Evolutionary conservation across 2,329 filamentous ascomycete genomes (phyloP).

Genomic region (Leptosphaerulina australis): DNA sequence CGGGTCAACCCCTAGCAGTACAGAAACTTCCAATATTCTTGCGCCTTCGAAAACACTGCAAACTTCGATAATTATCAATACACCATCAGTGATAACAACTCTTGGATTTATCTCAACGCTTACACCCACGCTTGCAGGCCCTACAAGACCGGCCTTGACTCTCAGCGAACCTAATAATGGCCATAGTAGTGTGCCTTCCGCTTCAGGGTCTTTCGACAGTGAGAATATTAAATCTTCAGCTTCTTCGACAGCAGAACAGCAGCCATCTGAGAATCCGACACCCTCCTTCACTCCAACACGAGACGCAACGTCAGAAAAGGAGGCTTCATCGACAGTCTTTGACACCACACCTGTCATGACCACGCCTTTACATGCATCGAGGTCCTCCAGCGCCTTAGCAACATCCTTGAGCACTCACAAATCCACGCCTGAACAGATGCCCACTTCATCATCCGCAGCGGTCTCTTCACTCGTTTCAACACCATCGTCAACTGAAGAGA

Average conservation of each 20-base stretch:
- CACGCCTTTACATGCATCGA: background rate
- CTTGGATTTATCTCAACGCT: background rate
- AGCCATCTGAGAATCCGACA: background rate
- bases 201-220: background rate
- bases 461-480: background rate
- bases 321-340: background rate
- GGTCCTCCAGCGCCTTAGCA: background rate
- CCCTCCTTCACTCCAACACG: background rate
- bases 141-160: background rate
- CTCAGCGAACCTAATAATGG: background rate
- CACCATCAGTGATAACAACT: background rate
- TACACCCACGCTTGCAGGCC: no score
- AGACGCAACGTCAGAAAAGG: background rate
- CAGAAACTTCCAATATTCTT: background rate
- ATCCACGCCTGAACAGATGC: background rate
- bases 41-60: background rate
- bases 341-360: background rate
- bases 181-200: background rate
- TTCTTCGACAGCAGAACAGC: background rate
- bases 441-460: background rate
- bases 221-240: background rate
- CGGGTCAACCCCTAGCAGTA: background rate
- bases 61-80: background rate
- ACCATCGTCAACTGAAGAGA: background rate
- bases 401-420: background rate